These are phyloP conservation scores for Boletus tomentosulus DNA, from an alignment of 768 basidiomycete species.

Conservation along the genomic window DNA sequence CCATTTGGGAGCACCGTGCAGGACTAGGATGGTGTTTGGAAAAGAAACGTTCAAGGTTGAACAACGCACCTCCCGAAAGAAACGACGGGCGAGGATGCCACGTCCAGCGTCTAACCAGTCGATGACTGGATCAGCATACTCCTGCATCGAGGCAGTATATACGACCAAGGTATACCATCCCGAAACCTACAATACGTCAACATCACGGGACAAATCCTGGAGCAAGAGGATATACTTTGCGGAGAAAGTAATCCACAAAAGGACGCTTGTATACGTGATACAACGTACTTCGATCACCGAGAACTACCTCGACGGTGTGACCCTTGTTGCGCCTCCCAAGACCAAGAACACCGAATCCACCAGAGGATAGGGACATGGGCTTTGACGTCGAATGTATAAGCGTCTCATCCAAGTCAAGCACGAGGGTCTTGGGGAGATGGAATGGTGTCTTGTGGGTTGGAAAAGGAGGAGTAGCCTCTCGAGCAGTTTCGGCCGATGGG, in stretches of 20 bases:
- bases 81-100: conserved; percentile 80
- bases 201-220: not conserved
- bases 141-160: conserved; percentile 98
- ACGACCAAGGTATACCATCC: conserved; percentile 98
- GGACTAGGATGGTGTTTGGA: conserved; percentile 46
- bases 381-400: conserved; percentile 96
- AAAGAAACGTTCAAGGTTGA: not conserved
- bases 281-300: conserved; percentile 82
- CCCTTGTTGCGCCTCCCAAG: conserved; percentile 58
- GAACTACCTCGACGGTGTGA: conserved; percentile 89
- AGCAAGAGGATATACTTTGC: conserved; percentile 56
- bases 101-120: conserved; percentile 97
- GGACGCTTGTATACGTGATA: conserved; percentile 99
- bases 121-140: conserved; percentile 99
- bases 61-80: conserved; percentile 83
- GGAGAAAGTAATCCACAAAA: conserved; percentile 91
- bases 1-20: conserved; percentile 92
- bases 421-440: conserved; percentile 87
- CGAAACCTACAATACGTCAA: conserved; percentile 65
- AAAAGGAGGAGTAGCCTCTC: conserved; percentile 49
- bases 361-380: conserved; percentile 47
- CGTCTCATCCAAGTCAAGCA: conserved; percentile 97
- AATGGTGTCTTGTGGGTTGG: conserved; percentile 60
- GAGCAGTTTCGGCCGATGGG: conserved; percentile 27
- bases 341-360: conserved; percentile 60